Conservation (phyloP, 495 filamentous ascomycete genomes). For the Penicillium maclennaniae region DNA sequence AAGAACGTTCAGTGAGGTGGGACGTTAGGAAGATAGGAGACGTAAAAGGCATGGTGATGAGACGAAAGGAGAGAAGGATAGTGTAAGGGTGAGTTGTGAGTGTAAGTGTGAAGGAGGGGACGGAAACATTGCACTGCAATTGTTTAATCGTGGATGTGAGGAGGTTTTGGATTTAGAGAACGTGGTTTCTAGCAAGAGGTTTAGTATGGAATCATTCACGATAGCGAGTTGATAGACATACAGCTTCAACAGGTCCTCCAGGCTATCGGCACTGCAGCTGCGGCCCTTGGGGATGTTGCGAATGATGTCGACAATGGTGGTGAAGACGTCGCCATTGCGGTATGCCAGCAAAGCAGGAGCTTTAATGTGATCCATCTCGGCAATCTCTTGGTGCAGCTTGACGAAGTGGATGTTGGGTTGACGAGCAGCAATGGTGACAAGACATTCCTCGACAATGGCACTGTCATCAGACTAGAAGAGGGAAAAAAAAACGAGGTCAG, state of each 20-base stretch:
- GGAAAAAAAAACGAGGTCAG: not conserved
- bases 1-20: not conserved
- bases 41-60: not conserved
- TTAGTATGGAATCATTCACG: slow-evolving; percentile 1
- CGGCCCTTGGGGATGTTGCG: slow-evolving; percentile 73
- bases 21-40: not conserved
- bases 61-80: not conserved
- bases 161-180: slow-evolving; percentile 20
- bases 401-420: slow-evolving; percentile 76
- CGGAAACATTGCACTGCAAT: not conserved
- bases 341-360: slow-evolving; percentile 90
- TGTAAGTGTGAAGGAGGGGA: slow-evolving; percentile 7
- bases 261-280: slow-evolving; percentile 52
- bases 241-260: slow-evolving; percentile 61
- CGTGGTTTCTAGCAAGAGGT: slow-evolving; percentile 22
- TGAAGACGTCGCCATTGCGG: slow-evolving; percentile 82
- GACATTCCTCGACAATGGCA: slow-evolving; percentile 67
- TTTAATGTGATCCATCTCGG: slow-evolving; percentile 88
- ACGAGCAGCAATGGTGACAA: slow-evolving; percentile 65
- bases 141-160: not conserved
- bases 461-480: slow-evolving; percentile 68
- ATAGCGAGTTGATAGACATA: slow-evolving; percentile 27
- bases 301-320: slow-evolving; percentile 80
- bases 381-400: slow-evolving; percentile 86
- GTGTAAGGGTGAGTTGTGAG: slow-evolving; percentile 7